These are phyloP conservation scores for Verruconis gallopava DNA, from an alignment of 2,329 filamentous ascomycete species.

Conservation along the genomic window DNA sequence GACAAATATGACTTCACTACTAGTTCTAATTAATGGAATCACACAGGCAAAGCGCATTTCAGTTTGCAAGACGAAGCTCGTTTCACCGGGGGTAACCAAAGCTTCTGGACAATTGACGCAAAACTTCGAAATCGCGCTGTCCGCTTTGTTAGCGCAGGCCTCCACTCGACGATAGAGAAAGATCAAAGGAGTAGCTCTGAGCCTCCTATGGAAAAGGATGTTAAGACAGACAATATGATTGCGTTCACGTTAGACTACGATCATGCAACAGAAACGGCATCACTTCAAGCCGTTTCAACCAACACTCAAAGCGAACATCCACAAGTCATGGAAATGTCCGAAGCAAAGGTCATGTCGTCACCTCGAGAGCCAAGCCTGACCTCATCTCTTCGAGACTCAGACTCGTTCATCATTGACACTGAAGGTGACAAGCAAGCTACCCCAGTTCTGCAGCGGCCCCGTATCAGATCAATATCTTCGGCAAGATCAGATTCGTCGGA, in stretches of 20 bases:
- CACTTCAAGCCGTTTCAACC: not conserved
- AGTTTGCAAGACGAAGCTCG: constrained; percentile 46
- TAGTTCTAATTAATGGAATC: too few species aligned
- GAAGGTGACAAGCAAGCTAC: constrained; percentile 4
- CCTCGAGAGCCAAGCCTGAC: not conserved
- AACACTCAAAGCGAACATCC: not conserved
- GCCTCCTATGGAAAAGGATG: constrained; percentile 10
- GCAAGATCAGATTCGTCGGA: constrained; percentile 52
- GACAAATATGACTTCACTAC: too few species aligned
- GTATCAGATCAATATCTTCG: constrained; percentile 23
- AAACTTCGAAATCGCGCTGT: constrained; percentile 44
- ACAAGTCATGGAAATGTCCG: not conserved
- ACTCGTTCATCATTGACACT: constrained; percentile 12
- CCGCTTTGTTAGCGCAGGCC: constrained; percentile 48
- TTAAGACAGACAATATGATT: not conserved
- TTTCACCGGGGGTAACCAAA: constrained; percentile 40
- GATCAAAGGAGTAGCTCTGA: constrained; percentile 17
- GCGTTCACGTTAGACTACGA: too few species aligned
- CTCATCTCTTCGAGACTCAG: not conserved
- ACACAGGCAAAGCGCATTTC: constrained; percentile 16
- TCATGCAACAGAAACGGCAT: not conserved
- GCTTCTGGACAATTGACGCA: constrained; percentile 32
- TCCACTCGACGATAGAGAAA: constrained; percentile 20
- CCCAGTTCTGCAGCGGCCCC: constrained; percentile 9
- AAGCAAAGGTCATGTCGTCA: too few species aligned